phyloP scores from a whole-genome alignment of 371 early-diverging fungal species.

The Haplosporangium sp. region DNA sequence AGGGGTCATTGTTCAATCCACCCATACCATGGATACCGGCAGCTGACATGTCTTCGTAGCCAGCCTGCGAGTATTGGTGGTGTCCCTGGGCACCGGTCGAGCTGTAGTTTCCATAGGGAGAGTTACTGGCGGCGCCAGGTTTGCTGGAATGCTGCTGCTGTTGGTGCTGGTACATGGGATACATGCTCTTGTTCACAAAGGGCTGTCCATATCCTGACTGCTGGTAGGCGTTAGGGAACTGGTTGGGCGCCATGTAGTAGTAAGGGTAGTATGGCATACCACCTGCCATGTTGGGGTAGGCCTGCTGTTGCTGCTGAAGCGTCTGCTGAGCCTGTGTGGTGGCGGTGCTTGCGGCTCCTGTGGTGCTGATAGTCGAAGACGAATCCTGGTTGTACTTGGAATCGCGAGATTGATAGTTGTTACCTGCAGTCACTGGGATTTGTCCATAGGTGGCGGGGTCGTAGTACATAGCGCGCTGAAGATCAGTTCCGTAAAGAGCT shows the following conservation, averaged over 20 bases:
- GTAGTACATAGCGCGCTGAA: constrained; percentile 58
- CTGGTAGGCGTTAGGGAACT: constrained; percentile 75
- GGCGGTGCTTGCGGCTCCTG: constrained; percentile 43
- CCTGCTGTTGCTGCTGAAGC: constrained; percentile 55
- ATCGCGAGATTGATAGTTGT: constrained; percentile 42
- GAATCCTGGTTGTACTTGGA: constrained; percentile 43
- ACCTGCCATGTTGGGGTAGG: constrained; percentile 55
- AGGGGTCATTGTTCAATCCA: constrained; percentile 55
- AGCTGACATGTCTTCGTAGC: constrained; percentile 50
- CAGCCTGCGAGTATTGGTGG: constrained; percentile 47
- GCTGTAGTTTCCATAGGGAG: constrained; percentile 48
- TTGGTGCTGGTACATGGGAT: constrained; percentile 74
- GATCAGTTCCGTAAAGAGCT: constrained; percentile 64
- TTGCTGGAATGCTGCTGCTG: constrained; percentile 41
- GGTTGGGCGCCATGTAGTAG: constrained; percentile 82
- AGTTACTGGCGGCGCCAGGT: constrained; percentile 47
- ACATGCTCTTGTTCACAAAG: constrained; percentile 87
- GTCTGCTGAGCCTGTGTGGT: constrained; percentile 53
- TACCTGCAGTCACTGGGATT: constrained; percentile 33
- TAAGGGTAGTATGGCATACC: constrained; percentile 77
- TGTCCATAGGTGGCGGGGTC: constrained; percentile 36
- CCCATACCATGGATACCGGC: constrained; percentile 39
- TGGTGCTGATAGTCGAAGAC: constrained; percentile 39
- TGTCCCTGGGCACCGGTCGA: constrained; percentile 45
- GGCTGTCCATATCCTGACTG: constrained; percentile 84